Evolutionary conservation across 805 yeast genomes (phyloP).

Genomic region (Saccharomycopsis malanga): DNA sequence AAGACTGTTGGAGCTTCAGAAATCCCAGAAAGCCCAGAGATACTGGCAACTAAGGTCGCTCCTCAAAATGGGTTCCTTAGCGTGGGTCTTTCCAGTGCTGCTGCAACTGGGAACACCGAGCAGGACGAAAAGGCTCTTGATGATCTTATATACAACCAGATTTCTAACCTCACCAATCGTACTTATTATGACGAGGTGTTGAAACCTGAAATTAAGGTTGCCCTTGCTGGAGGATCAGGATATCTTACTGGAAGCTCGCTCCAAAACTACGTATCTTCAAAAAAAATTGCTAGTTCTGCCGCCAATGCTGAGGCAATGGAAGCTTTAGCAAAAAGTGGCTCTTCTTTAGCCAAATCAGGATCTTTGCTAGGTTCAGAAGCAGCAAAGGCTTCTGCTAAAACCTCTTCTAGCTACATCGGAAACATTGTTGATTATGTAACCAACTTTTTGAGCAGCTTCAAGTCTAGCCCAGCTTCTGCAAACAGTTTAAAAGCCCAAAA

Average conservation of each 20-base stretch:
- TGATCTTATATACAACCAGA: conserved; percentile 8
- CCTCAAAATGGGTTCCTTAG: too few relatives aligned
- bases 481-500: too few relatives aligned
- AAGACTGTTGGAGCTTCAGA: too few relatives aligned
- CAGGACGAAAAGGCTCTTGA: conserved; percentile 5
- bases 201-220: conserved; percentile 12
- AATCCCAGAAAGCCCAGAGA: too few relatives aligned
- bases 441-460: not conserved
- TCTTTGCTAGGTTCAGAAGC: too few relatives aligned
- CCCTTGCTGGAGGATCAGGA: conserved; percentile 9
- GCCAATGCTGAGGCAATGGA: too few relatives aligned
- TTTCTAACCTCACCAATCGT: conserved; percentile 14
- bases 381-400: not conserved
- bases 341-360: too few relatives aligned
- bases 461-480: not conserved
- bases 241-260: not conserved
- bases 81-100: not conserved
- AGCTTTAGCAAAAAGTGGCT: too few relatives aligned
- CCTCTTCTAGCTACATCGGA: not conserved
- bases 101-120: not conserved
- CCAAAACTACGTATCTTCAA: not conserved
- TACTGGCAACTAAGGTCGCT: too few relatives aligned
- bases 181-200: conserved; percentile 12
- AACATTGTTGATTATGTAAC: conserved; percentile 3
- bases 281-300: not conserved